Percentiles rank a stretch among this genome's conserved stretches.
Conservation (phyloP, 2,329 filamentous ascomycete genomes). For the Hymenoscyphus fraxineus region DNA sequence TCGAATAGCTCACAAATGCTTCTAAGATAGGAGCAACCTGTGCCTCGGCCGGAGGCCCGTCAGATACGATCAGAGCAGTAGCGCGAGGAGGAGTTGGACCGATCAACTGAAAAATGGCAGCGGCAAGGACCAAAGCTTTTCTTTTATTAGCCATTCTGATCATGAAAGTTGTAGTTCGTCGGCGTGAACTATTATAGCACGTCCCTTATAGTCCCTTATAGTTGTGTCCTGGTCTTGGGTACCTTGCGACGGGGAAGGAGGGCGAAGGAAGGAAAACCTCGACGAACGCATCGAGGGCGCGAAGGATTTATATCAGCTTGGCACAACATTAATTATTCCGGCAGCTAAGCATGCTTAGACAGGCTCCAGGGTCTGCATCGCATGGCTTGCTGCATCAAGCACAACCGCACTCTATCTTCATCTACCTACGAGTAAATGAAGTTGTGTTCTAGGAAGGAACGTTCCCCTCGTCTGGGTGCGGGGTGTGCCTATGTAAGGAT, state of each 20-base stretch:
- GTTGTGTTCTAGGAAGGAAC: background rate
- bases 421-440: background rate
- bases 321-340: background rate
- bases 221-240: background rate
- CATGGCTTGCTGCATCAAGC: background rate
- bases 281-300: background rate
- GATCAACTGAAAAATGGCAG: background rate
- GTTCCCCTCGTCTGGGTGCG: background rate
- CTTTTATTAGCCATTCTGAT: background rate
- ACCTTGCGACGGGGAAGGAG: background rate
- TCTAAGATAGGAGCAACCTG: conserved; percentile 30
- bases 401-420: background rate
- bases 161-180: background rate
- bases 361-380: background rate
- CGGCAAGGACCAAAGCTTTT: background rate
- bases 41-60: conserved; percentile 14
- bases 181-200: too few relatives aligned
- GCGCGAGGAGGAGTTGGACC: background rate
- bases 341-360: background rate
- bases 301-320: background rate
- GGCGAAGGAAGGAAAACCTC: background rate
- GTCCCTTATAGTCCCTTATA: too few relatives aligned
- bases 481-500: background rate
- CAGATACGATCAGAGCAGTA: conserved; percentile 8
- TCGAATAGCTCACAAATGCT: conserved; percentile 49